These are phyloP conservation scores for Cytospora piceicola DNA, from an alignment of 2,329 filamentous ascomycete genomes.

Conservation along the genomic window DNA sequence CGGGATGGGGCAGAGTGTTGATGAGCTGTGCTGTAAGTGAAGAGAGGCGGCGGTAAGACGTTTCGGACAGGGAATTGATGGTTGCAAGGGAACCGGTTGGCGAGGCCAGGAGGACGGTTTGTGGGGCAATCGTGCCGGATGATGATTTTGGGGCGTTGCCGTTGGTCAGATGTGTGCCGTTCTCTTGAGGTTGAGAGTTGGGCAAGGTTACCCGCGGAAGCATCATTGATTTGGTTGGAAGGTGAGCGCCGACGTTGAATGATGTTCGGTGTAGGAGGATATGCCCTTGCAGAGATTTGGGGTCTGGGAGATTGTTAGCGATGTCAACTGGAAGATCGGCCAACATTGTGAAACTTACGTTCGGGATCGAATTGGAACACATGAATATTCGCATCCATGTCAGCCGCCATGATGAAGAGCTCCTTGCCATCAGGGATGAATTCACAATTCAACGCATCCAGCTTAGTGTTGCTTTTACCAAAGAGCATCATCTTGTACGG, in stretches of 20 bases:
- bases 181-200: slow-evolving; percentile 41
- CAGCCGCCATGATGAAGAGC: slow-evolving; percentile 79
- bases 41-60: slow-evolving; percentile 80
- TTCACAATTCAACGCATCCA: slow-evolving; percentile 82
- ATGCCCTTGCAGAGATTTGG: slow-evolving; percentile 88
- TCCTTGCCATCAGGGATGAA: slow-evolving; percentile 86
- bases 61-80: slow-evolving; percentile 77
- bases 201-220: slow-evolving; percentile 62
- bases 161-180: slow-evolving; percentile 36
- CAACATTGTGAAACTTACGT: slow-evolving; percentile 58
- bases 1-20: slow-evolving; percentile 74
- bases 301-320: slow-evolving; percentile 62
- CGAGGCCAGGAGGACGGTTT: slow-evolving; percentile 70
- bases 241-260: slow-evolving; percentile 82
- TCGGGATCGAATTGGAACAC: slow-evolving; percentile 94
- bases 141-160: slow-evolving; percentile 39
- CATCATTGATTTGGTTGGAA: slow-evolving; percentile 74
- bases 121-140: slow-evolving; percentile 43
- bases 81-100: slow-evolving; percentile 76
- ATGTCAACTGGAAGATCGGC: slow-evolving; percentile 8
- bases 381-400: slow-evolving; percentile 84
- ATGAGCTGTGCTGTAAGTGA: slow-evolving; percentile 81
- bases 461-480: slow-evolving; percentile 77
- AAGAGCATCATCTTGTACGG: slow-evolving; percentile 95
- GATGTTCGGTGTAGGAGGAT: slow-evolving; percentile 84